Evolutionary conservation across 2,329 filamentous ascomycete species (phyloP).

Genomic region (Epichloe sibirici): DNA sequence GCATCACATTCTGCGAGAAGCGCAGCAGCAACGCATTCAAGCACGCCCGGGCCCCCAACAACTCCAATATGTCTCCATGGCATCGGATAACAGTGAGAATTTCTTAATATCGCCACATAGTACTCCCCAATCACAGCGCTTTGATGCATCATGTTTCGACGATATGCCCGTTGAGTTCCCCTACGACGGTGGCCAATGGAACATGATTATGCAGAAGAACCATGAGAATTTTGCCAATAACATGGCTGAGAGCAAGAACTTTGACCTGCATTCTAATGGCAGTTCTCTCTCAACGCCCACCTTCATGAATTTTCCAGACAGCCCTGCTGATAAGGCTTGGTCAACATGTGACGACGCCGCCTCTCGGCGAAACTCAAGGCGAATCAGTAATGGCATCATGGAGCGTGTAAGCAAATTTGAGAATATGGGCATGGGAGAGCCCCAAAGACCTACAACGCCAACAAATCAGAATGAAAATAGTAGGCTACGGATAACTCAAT

Average conservation of each 20-base stretch:
- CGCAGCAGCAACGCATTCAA: slow-evolving; percentile 71
- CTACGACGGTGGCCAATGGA: slow-evolving; percentile 30
- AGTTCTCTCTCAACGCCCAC: slow-evolving; percentile 36
- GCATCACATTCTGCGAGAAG: slow-evolving; percentile 70
- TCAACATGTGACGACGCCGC: slow-evolving; percentile 33
- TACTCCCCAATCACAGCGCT: slow-evolving; percentile 41
- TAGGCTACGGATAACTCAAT: slow-evolving; percentile 26
- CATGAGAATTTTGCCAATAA: slow-evolving; percentile 29
- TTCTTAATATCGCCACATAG: slow-evolving; percentile 45
- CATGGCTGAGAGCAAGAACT: slow-evolving; percentile 32
- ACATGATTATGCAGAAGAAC: slow-evolving; percentile 34
- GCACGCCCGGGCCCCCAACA: slow-evolving; percentile 55
- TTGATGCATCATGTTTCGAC: slow-evolving; percentile 35
- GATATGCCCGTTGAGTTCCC: slow-evolving; percentile 34
- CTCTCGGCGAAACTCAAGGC: slow-evolving; percentile 27
- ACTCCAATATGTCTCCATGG: slow-evolving; percentile 17
- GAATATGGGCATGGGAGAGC: slow-evolving; percentile 31
- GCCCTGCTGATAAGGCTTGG: slow-evolving; percentile 35
- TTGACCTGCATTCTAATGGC: slow-evolving; percentile 36
- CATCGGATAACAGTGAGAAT: slow-evolving; percentile 33
- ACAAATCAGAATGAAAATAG: slow-evolving; percentile 45
- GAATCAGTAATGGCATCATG: slow-evolving; percentile 50
- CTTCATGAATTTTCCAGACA: slow-evolving; percentile 38
- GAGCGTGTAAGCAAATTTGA: slow-evolving; percentile 50
- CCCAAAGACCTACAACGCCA: slow-evolving; percentile 48